phyloP scores from a whole-genome alignment of 2,329 filamentous ascomycete genomes.

The Verticillium albo-atrum region DNA sequence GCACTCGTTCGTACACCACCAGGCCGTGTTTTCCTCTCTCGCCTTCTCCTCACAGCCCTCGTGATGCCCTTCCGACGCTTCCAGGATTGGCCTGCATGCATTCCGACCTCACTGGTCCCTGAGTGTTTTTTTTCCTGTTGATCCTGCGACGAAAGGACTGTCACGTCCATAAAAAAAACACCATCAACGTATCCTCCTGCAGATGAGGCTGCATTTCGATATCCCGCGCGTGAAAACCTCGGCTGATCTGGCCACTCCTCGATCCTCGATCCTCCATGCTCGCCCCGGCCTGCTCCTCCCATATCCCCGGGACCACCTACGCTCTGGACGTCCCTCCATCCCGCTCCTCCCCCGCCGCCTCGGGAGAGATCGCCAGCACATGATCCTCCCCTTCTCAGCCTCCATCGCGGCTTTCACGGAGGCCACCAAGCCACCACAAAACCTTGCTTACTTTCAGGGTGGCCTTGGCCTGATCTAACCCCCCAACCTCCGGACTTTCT shows the following conservation, averaged over 20 bases:
- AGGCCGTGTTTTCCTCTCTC: not conserved
- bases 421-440: not conserved
- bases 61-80: not conserved
- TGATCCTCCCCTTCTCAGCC: not conserved
- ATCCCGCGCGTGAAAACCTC: not conserved
- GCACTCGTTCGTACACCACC: not conserved
- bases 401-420: not conserved
- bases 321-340: not conserved
- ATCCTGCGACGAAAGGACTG: no score
- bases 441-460: not conserved
- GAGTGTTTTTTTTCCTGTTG: no score
- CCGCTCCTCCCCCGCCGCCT: not conserved
- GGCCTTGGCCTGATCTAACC: no score
- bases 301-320: not conserved
- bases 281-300: no score
- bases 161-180: no score
- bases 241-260: not conserved
- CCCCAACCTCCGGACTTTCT: not conserved
- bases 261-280: no score
- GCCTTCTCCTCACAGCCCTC: not conserved
- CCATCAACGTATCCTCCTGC: no score
- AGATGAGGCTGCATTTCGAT: not conserved
- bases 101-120: not conserved
- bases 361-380: not conserved
- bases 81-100: not conserved